Percentiles rank a stretch among this genome's conserved stretches.
These are phyloP conservation scores for Dipteronia sinensis DNA, from an alignment of 345 rosid species.

Conservation along the genomic window DNA sequence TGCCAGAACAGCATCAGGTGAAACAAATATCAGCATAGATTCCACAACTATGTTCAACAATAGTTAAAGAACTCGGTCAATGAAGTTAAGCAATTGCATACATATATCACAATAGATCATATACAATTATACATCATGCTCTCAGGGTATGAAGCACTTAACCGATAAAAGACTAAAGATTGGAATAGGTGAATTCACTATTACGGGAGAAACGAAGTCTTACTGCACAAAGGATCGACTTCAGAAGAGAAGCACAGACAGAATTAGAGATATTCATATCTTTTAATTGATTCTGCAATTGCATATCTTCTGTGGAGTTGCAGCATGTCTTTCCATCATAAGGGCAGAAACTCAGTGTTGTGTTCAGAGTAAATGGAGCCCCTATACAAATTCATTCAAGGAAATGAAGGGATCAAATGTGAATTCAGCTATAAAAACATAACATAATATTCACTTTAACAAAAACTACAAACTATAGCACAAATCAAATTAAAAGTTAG, in stretches of 20 bases:
- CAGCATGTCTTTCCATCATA: slow-evolving; percentile 85
- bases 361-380: slow-evolving; percentile 60
- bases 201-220: slow-evolving; percentile 21
- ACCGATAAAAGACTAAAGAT: slow-evolving; percentile 10
- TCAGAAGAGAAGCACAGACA: slow-evolving; percentile 64
- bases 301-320: slow-evolving; percentile 68
- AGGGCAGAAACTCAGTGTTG: slow-evolving; percentile 71
- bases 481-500: not conserved
- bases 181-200: not conserved
- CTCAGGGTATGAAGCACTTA: not conserved
- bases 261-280: slow-evolving; percentile 72
- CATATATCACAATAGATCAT: not conserved
- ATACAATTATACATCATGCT: not conserved
- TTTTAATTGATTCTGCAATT: slow-evolving; percentile 65
- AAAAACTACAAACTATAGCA: not conserved
- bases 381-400: slow-evolving; percentile 40
- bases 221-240: slow-evolving; percentile 87
- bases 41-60: not conserved
- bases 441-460: not conserved
- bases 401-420: not conserved
- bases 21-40: not conserved
- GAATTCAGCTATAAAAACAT: slow-evolving; percentile 15
- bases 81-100: not conserved
- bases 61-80: not conserved
- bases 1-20: not conserved